Evolutionary conservation across 2,329 filamentous ascomycete genomes (phyloP), one percentile per base, ranked within the genome.

Genomic region (Madurella fahalii): DNA sequence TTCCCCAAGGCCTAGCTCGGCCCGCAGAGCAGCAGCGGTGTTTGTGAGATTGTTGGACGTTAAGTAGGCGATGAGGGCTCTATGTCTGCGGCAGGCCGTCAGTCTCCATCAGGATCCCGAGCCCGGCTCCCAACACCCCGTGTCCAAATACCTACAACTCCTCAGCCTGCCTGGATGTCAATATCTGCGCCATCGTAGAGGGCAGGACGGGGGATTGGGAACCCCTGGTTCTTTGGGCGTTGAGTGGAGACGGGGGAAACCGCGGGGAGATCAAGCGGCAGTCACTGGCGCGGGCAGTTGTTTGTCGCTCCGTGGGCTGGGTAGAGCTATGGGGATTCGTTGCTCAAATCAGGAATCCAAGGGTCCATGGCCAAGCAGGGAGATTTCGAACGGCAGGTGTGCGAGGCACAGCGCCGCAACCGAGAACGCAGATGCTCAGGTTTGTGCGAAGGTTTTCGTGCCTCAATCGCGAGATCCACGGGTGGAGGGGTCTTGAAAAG

Each of bases 11-110:
- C 80, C 79, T n/a, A 89, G 74, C 71, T 96, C 92, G 66, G 87
- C 80, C 58, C 90, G 84, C 56, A 96, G 76, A 20, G 87, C 82
- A 43, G 83, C 76, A 41, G 89, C 88, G 58, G 82, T 85, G 53
- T 83, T 83, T 30, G 83, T 74, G 41, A 94, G 82, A 68, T 86
- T 87, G 68, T 83, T 85, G 34, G 89, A 85, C 45, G 84, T 79
- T 17, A 96, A 79, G 70, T 96, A 96, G 63, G 92, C 90, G 68
- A 96, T 87, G 64, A 96, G 90, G 60, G 91, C 89, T 77, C 95
- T 95, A 79, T 96, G 90, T 68, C 90, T 95, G 73, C 17, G 37
- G 30, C n/a, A 13, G 48, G 51, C 50, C 40, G 57, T 61, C 54
- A 60, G 56, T 47, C n/a, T 25, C 17, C 12, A 39, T 30, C 25